These are phyloP conservation scores for Mycena galopus DNA, from an alignment of 768 basidiomycete genomes.

Conservation along the genomic window DNA sequence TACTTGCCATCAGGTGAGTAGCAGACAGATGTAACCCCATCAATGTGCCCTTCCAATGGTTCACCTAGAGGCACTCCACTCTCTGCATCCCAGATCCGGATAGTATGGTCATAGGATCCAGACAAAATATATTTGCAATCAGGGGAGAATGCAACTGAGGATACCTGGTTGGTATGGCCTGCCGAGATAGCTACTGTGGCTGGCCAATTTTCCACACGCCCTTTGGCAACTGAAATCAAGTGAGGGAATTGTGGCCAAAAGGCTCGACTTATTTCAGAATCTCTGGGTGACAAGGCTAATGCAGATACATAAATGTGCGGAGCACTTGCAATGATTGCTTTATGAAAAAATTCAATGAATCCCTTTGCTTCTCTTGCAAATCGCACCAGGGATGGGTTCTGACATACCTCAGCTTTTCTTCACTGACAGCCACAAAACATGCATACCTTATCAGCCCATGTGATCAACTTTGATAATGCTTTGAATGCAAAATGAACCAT, in stretches of 20 bases:
- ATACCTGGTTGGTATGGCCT: not conserved
- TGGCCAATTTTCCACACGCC: not conserved
- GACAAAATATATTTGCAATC: not conserved
- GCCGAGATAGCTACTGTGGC: not conserved
- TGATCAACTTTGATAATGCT: not conserved
- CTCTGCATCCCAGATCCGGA: not conserved
- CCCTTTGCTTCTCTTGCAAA: not conserved
- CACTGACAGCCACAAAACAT: too few relatives aligned
- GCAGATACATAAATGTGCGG: not conserved
- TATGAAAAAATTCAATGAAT: not conserved
- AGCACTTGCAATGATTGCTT: slow-evolving; percentile 5
- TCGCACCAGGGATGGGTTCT: not conserved
- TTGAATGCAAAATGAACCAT: not conserved
- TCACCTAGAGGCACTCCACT: not conserved
- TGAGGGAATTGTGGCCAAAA: slow-evolving; percentile 1
- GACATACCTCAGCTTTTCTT: not conserved
- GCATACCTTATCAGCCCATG: not conserved
- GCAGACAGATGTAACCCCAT: not conserved
- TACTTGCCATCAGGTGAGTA: not conserved
- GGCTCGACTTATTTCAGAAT: not conserved
- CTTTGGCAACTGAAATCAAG: not conserved
- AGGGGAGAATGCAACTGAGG: not conserved
- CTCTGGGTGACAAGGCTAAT: not conserved
- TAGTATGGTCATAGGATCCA: not conserved
- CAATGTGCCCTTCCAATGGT: too few relatives aligned